Base-by-base conservation (phyloP, 2,329 filamentous ascomycete species). In the Nothophoma quercina region DNA sequence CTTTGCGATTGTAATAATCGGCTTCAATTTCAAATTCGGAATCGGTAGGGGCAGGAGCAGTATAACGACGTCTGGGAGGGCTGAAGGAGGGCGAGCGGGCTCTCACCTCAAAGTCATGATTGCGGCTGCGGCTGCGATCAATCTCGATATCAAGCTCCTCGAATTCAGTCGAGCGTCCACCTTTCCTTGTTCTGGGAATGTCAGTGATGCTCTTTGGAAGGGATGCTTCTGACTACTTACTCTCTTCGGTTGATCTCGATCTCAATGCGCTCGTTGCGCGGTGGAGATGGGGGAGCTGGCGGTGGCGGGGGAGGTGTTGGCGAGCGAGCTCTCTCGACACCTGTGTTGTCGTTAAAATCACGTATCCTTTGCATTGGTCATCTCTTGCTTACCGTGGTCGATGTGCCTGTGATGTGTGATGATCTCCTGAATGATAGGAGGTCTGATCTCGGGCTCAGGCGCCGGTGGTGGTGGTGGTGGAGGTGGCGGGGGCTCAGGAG, bases 371-470 rank as follows among this genome's bases (percentile, higher is more conserved):
- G 63, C 4, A 3, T 7, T 16, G 12, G 1, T 2, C 9, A 13
- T 8, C 3, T 19, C 1, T 12, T 22, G 73, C 85, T 70, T 79
- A 91, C 90, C 92, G 75, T 96, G 91, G 68, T 96, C 90, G 63
- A 96, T 88, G 68, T 93, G 89, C 51, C 88, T 84, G 71, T 95
- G 93, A 75, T 95, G 90, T 0, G 91, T 96, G 60, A 96, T 93
- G 52, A 96, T 87, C 70, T 96, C 90, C 67, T 93, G 86, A 74
- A 93, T 90, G 63, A 96, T 91, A 1, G 88, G 89, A 26, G 91
- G 91, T 16, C 88, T 87, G 33, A 86, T 83, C 64, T 95, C 87
- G 35, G 89, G 81, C 58, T 83, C 82, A 23, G 85, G 86, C 35
- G 83, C 81, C 38, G 77, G 77, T 26, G 77, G 74, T 29, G 77